Evolutionary conservation across 2,329 filamentous ascomycete genomes (phyloP), one percentile per base, ranked within the genome.

Genomic region (Myriosclerotinia curreyana): DNA sequence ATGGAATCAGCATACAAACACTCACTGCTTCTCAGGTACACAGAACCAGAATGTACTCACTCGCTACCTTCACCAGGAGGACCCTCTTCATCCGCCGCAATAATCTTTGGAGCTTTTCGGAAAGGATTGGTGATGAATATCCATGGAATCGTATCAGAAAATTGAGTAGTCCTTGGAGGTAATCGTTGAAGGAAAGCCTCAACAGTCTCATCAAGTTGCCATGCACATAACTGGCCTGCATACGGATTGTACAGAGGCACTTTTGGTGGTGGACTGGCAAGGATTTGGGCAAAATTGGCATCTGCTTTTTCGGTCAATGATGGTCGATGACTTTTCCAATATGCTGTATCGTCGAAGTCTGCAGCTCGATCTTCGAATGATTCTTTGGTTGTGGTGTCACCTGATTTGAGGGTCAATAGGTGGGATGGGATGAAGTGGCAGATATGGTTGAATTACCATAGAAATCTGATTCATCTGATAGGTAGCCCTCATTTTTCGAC

Each of bases 51-150:
- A 48, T 22, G 31, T n/a, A 63, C 53, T 59, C 25, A 63, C 61
- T 71, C 53, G 28, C 56, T 66, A 9, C 69, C 62, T 38, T 73
- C 70, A 20, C 69, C 66, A 17, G 64, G 65, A n/a, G 70, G 71
- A 8, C 64, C 71, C 52, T 74, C 71, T 8, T 56, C 61, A 20
- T 63, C 36, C 6, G 49, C 46, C 49, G 4, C 74, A 72, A 49
- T 61, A 66, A 78, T n/a, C 25, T 14, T 61, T 0, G 64, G 64
- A 20, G 60, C 66, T 46, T 70, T 70, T 7, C 66, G 65, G 71
- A 82, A 82, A 0, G 88, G 88, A 73, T 91, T 91, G 60, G 81
- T 82, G 50, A 90, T 83, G 78, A 83, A 92, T 55, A 96, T 91
- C 89, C 90, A 95, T 0, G 82, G 82, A 3, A 82, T 79, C 4